Evolutionary conservation across 139 green algal genomes (phyloP), one percentile per base, ranked within the genome.

Genomic region (Astrephomene gubernaculifera): DNA sequence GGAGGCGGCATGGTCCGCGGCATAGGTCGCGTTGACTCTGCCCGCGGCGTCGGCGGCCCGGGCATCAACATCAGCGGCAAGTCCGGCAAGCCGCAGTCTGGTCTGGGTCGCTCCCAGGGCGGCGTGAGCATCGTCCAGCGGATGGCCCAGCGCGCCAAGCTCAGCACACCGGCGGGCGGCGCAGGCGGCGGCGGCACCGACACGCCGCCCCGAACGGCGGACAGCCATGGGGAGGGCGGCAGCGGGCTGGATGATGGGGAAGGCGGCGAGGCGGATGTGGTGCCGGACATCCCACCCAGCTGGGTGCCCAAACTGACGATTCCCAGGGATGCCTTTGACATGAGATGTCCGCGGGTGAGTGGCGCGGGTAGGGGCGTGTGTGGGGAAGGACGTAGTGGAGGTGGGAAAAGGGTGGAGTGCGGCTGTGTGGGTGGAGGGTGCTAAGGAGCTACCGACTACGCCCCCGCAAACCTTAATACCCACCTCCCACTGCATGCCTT

Each of bases 301-400:
- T 98, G 95, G 95, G 94, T 97, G 57, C 91, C 91, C 8, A 92
- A 92, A 70, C 85, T 98, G 44, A 39, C 38, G 8, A 91, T 98
- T 8, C 79, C 93, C 1, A 70, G 92, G 0, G 94, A 98, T 45
- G 89, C 88, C 12, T 94, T 97, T 79, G 95, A 98, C 90, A 95
- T 95, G 92, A 86, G 93, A 27, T 98, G 94, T 88, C 94, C 94
- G 0, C 64, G 91, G 71, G 91, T 91, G 67, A 68, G 81, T 41
- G 10, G 25, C 7, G 31, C 27, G 35, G 24, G n/a, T n/a, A n/a
- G n/a, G n/a, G n/a, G n/a, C n/a, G n/a, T n/a, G n/a, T n/a, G n/a
- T n/a, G n/a, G n/a, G n/a, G n/a, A n/a, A n/a, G n/a, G n/a, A n/a
- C n/a, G n/a, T n/a, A n/a, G n/a, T n/a, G n/a, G n/a, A n/a, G n/a